These are phyloP conservation scores for Chaetothyriales sp. DNA, from an alignment of 2,329 filamentous ascomycete species.

Conservation along the genomic window DNA sequence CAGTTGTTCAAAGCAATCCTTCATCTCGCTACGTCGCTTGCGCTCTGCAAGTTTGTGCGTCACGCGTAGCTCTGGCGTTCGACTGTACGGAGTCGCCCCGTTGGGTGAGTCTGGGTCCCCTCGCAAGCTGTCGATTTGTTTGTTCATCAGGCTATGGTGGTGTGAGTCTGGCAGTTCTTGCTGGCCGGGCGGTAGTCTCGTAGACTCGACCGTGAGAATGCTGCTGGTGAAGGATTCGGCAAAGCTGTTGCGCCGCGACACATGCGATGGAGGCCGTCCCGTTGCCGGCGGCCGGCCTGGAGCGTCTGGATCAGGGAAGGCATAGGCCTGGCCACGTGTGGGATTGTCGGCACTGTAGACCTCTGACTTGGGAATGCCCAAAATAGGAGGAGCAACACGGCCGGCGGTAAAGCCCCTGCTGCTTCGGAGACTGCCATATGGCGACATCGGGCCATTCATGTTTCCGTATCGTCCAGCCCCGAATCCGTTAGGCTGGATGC, in stretches of 20 bases:
- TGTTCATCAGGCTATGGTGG: conserved; percentile 34
- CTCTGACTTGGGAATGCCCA: conserved; percentile 34
- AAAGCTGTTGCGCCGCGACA: conserved; percentile 32
- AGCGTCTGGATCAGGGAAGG: conserved; percentile 35
- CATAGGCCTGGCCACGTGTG: conserved; percentile 35
- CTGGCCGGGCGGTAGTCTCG: conserved; percentile 31
- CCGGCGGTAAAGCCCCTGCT: conserved; percentile 30
- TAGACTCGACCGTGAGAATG: conserved; percentile 40
- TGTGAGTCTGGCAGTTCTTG: conserved; percentile 36
- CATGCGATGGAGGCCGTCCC: conserved; percentile 21
- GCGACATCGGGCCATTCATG: conserved; percentile 26
- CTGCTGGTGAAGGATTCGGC: conserved; percentile 34
- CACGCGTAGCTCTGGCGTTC: conserved; percentile 34
- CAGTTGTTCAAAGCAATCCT: conserved; percentile 35
- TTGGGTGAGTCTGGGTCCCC: conserved; percentile 29
- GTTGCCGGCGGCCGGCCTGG: conserved; percentile 20
- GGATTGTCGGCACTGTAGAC: conserved; percentile 36
- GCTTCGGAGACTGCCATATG: conserved; percentile 22
- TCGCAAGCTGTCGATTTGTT: conserved; percentile 33
- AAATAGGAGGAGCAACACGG: conserved; percentile 34
- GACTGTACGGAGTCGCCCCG: conserved; percentile 32
- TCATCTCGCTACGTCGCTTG: conserved; percentile 38
- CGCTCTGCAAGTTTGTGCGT: conserved; percentile 37
- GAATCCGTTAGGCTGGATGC: conserved; percentile 25
- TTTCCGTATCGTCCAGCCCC: conserved; percentile 27